Conservation (phyloP, 768 basidiomycete genomes). For the Strobilomyces dryophilus region DNA sequence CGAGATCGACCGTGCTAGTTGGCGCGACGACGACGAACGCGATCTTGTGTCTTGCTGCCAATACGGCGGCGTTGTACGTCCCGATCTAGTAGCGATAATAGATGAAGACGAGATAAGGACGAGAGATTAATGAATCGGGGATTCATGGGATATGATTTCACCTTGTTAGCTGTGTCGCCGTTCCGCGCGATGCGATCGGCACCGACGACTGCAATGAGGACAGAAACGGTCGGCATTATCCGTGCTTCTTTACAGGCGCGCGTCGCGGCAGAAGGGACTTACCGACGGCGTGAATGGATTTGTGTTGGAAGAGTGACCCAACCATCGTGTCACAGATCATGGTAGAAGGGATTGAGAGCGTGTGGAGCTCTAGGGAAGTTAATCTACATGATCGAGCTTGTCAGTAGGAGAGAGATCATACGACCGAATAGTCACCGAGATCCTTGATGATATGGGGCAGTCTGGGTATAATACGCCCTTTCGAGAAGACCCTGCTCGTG, state of each 20-base stretch:
- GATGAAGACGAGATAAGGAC: background rate
- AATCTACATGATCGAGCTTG: conserved; percentile 43
- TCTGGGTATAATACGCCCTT: conserved; percentile 90
- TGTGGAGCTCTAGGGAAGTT: conserved; percentile 85
- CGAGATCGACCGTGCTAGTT: conserved; percentile 86
- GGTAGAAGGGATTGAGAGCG: conserved; percentile 76
- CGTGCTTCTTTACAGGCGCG: background rate
- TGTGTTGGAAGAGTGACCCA: conserved; percentile 88
- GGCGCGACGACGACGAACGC: conserved; percentile 95
- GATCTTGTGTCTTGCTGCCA: conserved; percentile 82
- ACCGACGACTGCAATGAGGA: conserved; percentile 56
- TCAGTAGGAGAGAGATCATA: background rate
- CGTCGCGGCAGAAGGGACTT: conserved; percentile 7
- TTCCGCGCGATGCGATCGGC: conserved; percentile 88
- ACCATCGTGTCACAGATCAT: conserved; percentile 99
- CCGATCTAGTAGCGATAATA: conserved; percentile 51
- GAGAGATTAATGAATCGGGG: background rate
- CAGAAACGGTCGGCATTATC: background rate
- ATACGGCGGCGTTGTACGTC: conserved; percentile 93
- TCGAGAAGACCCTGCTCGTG: conserved; percentile 73
- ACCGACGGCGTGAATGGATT: conserved; percentile 80
- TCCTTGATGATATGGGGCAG: conserved; percentile 92
- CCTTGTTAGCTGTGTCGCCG: conserved; percentile 97
- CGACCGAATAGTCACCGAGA: conserved; percentile 47
- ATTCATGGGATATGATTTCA: conserved; percentile 16